phyloP scores from a whole-genome alignment of 306 rosid species.

The Trifolium fragiferum region DNA sequence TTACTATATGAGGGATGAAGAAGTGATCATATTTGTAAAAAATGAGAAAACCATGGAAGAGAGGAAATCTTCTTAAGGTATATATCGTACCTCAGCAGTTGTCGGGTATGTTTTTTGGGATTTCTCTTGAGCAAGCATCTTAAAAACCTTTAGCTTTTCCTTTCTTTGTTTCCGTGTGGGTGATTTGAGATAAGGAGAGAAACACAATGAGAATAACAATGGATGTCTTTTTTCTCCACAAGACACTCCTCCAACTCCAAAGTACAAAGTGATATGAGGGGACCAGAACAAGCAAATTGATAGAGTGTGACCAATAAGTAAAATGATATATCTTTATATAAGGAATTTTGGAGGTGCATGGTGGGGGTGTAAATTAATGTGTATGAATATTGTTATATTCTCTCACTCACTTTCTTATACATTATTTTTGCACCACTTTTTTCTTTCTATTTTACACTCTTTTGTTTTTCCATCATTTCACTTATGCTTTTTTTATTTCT shows the following conservation, averaged over 20 bases:
- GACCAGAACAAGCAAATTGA: slow-evolving; percentile 38
- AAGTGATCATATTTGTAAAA: slow-evolving; percentile 3
- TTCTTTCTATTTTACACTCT: slow-evolving; percentile 14
- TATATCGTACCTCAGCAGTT: slow-evolving; percentile 48
- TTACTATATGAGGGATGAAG: not conserved
- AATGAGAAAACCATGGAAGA: slow-evolving; percentile 30
- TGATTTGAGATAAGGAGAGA: slow-evolving; percentile 33
- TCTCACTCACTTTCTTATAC: not conserved
- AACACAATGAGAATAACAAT: slow-evolving; percentile 22
- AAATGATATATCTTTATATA: slow-evolving; percentile 42
- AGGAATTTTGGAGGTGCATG: slow-evolving; percentile 37
- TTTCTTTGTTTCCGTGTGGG: slow-evolving; percentile 32
- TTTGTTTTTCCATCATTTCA: not conserved
- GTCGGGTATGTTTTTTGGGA: slow-evolving; percentile 52
- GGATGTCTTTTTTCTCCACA: slow-evolving; percentile 38
- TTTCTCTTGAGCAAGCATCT: slow-evolving; percentile 50
- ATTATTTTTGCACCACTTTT: slow-evolving; percentile 2
- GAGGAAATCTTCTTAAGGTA: slow-evolving; percentile 23
- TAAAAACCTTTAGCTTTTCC: slow-evolving; percentile 10
- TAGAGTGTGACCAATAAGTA: slow-evolving; percentile 41
- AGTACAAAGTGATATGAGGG: slow-evolving; percentile 42
- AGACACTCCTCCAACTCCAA: slow-evolving; percentile 34
- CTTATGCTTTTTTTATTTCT: not conserved
- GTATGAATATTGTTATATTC: slow-evolving; percentile 9
- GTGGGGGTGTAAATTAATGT: slow-evolving; percentile 25